phyloP scores from a whole-genome alignment of 2,329 filamentous ascomycete species.

The Capronia epimyces region DNA sequence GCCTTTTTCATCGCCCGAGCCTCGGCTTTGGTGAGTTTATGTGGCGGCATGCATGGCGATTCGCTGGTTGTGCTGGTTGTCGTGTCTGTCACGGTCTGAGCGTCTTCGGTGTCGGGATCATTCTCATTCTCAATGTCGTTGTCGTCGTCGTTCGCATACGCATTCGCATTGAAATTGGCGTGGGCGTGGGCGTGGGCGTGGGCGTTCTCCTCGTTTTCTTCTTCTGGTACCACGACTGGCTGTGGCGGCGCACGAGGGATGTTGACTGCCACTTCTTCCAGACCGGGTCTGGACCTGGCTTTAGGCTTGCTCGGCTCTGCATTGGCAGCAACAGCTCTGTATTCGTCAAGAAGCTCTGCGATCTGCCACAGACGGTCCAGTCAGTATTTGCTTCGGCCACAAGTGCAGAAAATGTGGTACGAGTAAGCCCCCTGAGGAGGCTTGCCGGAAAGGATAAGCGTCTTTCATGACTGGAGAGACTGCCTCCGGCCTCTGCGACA shows the following conservation, averaged over 20 bases:
- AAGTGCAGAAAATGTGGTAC: too few relatives aligned
- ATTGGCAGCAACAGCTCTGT: slow-evolving; percentile 4
- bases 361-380: slow-evolving; percentile 13
- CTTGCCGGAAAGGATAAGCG: too few relatives aligned
- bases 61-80: slow-evolving; percentile 11
- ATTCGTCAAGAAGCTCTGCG: slow-evolving; percentile 25
- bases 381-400: not conserved
- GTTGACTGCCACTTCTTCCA: slow-evolving; percentile 16
- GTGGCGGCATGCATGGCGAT: not conserved
- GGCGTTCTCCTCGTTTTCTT: slow-evolving; percentile 3
- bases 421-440: too few relatives aligned
- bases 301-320: not conserved
- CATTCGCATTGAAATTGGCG: not conserved
- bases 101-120: slow-evolving; percentile 10
- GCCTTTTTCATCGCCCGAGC: slow-evolving; percentile 25
- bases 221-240: not conserved
- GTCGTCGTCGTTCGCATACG: slow-evolving; percentile 2
- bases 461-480: too few relatives aligned
- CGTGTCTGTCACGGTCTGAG: slow-evolving; percentile 12
- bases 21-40: slow-evolving; percentile 25
- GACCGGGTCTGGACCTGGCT: not conserved
- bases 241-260: not conserved
- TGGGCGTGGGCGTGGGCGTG: not conserved
- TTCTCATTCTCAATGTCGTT: slow-evolving; percentile 7
- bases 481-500: too few relatives aligned